Base-by-base conservation (phyloP, 345 rosid species). In the Ceriops decandra region DNA sequence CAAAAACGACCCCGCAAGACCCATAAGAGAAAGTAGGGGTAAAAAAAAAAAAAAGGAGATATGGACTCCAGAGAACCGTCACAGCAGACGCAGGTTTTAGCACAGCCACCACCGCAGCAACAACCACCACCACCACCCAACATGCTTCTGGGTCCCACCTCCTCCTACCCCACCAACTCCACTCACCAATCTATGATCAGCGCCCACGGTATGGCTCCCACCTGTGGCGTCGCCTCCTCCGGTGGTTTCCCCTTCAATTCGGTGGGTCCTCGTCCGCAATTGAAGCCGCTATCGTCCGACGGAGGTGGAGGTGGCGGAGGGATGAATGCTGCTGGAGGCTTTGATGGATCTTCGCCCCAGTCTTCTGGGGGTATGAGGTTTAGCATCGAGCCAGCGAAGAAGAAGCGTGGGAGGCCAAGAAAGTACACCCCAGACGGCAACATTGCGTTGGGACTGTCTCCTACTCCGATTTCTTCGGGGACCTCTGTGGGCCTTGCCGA, bases 331-430 rank as follows among this genome's bases (percentile, higher is more conserved):
- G 26, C 7, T 6, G 28, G 59, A 8, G 59, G 78, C 13, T 86
- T 82, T 70, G 93, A 86, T 60, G 96, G 90, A 64, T 84, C 97
- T 35, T 81, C 82, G 72, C 82, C 89, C 51, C 80, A 89, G 52
- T 72, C 80, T 5, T 72, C 79, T 61, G 63, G 36, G 7, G 75
- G 67, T 52, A 53, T 75, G 79, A 68, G 88, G 79, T 88, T 83
- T 66, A 76, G 76, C 46, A 82, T 76, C 64, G 90, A 84, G 66
- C 74, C 95, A 3, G 78, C 64, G 16, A 88, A 87, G 90, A 95
- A 87, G 90, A 95, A 83, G 80, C 81, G 98, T 21, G 98, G 99
- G 5, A 76, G 99, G 61, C 98, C 98, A 0, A 90, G 98, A 65
- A 92, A 95, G 73, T 88, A 91, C 67, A 72, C 93, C 42, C 83